phyloP scores from a whole-genome alignment of 345 rosid genomes.

The Eucalyptus polybractea region DNA sequence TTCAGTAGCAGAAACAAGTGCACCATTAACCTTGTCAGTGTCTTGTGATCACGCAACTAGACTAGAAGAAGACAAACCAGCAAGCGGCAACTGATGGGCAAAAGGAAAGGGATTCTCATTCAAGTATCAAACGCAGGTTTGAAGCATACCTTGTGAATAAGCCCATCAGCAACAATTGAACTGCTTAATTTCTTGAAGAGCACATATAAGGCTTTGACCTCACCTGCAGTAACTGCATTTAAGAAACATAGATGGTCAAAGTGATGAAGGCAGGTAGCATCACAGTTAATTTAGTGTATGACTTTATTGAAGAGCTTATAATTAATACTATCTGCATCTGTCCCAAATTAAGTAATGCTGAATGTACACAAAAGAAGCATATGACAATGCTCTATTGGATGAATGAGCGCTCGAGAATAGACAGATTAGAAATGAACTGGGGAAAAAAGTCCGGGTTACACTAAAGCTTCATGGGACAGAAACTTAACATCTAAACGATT shows the following conservation, averaged over 20 bases:
- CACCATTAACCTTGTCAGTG: not conserved
- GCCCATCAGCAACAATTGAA: conserved; percentile 72
- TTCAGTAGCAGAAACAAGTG: not conserved
- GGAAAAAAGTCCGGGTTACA: not conserved
- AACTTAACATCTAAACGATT: not conserved
- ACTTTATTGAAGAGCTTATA: not conserved
- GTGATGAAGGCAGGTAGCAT: not conserved
- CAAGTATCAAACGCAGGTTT: not conserved
- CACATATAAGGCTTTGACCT: conserved; percentile 78
- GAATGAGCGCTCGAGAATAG: not conserved
- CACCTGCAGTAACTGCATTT: conserved; percentile 57
- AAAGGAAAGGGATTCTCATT: not conserved
- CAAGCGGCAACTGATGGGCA: not conserved
- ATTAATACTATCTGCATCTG: not conserved
- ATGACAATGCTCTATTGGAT: not conserved
- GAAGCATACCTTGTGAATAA: conserved; percentile 68
- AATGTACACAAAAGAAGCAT: not conserved
- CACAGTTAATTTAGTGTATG: not conserved
- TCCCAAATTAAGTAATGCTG: not conserved
- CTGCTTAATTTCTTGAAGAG: conserved; percentile 84
- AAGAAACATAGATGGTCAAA: not conserved
- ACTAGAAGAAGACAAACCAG: not conserved
- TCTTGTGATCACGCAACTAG: not conserved
- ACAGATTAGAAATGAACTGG: not conserved
- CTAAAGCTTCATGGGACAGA: not conserved